Conservation (phyloP, 2,329 filamentous ascomycete species). For the Trichoderma arundinaceum region DNA sequence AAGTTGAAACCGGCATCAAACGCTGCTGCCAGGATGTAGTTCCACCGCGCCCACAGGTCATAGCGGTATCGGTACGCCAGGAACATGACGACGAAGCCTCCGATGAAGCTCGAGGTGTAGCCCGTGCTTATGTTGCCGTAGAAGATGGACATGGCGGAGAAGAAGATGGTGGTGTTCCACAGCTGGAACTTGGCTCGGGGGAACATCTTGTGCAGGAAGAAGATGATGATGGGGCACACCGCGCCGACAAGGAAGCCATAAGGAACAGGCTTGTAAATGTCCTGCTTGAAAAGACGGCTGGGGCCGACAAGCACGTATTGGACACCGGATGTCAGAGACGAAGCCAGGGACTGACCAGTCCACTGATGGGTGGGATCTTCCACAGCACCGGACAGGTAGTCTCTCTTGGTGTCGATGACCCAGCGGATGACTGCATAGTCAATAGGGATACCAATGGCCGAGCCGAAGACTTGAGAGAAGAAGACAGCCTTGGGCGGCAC, state of each 20-base stretch:
- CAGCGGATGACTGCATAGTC: conserved; percentile 67
- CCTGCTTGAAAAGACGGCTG: conserved; percentile 53
- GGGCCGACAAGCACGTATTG: conserved; percentile 66
- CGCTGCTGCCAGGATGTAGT: conserved; percentile 65
- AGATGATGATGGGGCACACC: conserved; percentile 53
- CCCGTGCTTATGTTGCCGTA: conserved; percentile 68
- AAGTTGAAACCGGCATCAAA: conserved; percentile 68
- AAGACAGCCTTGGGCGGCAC: conserved; percentile 64
- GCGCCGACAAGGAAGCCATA: conserved; percentile 61
- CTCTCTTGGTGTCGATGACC: conserved; percentile 62
- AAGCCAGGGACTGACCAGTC: conserved; percentile 61
- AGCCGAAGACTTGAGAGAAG: conserved; percentile 66
- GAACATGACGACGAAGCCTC: conserved; percentile 66
- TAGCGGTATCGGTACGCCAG: conserved; percentile 62
- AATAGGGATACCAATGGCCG: conserved; percentile 62
- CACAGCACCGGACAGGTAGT: conserved; percentile 58
- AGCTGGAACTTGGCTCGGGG: conserved; percentile 60
- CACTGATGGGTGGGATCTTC: conserved; percentile 64
- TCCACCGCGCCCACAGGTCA: conserved; percentile 64
- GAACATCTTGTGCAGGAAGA: conserved; percentile 57
- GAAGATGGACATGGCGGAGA: conserved; percentile 59
- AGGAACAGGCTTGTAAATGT: conserved; percentile 55
- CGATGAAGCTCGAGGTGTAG: conserved; percentile 61
- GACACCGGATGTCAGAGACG: conserved; percentile 59
- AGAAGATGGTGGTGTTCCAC: conserved; percentile 68